Conservation (phyloP, 164 flowering plant species). For the Saururus chinensis region DNA sequence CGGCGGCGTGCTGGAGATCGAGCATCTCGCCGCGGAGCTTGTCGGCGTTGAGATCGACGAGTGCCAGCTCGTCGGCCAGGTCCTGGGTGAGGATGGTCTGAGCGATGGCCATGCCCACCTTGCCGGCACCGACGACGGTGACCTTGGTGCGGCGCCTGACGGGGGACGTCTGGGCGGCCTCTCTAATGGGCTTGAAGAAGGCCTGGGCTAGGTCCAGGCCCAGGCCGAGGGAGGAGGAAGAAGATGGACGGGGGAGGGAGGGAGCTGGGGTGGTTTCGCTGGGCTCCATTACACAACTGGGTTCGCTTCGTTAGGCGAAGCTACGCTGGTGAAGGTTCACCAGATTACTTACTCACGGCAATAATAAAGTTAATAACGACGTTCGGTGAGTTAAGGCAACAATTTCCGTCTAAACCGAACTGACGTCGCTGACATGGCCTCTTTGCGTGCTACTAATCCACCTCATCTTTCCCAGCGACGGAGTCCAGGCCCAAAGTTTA, state of each 20-base stretch:
- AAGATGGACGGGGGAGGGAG: constrained; percentile 3
- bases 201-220: constrained; percentile 47
- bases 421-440: too few species aligned
- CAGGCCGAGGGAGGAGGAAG: constrained; percentile 24
- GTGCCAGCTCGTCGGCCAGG: constrained; percentile 64
- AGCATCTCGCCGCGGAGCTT: constrained; percentile 85
- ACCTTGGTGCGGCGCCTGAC: constrained; percentile 57
- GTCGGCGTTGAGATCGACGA: constrained; percentile 63
- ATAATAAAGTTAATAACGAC: too few species aligned
- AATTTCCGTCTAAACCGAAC: too few species aligned
- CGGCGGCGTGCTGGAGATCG: constrained; percentile 84
- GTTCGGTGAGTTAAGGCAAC: too few species aligned
- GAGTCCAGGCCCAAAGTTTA: too few species aligned
- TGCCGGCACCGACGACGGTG: constrained; percentile 73
- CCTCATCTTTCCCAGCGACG: too few species aligned
- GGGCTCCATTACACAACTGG: too few species aligned
- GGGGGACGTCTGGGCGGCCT: constrained; percentile 36
- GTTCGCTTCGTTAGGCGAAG: too few species aligned
- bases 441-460: too few species aligned
- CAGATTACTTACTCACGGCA: too few species aligned
- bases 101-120: constrained; percentile 63
- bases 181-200: constrained; percentile 49
- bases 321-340: too few species aligned
- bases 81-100: constrained; percentile 82
- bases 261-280: too few species aligned